Evolutionary conservation across 2,329 filamentous ascomycete genomes (phyloP), one percentile per base, ranked within the genome.

Genomic region (Dactylellina parvicollis): DNA sequence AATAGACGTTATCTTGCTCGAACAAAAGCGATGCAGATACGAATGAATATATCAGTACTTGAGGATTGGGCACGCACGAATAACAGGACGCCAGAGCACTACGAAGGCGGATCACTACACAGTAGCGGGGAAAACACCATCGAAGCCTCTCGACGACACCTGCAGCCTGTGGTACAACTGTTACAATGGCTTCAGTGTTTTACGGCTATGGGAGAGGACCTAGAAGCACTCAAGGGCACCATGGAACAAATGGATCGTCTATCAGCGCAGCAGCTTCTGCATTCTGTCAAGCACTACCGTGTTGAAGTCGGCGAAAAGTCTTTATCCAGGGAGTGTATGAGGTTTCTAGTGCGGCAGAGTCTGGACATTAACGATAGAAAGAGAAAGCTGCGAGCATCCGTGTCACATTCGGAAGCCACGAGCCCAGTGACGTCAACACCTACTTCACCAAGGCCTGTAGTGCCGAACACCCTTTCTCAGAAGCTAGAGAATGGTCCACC

Each of bases 21-120:
- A 59, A 99, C 95, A 16, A 99, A 99, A 81, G 95, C 95, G 2
- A 99, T 99, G 95, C 95, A 99, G 80, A 98, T 99, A 77, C 91
- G 95, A 76, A 98, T 99, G 93, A 99, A 99, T 80, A 88, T 99
- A 4, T 98, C 95, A 0, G 90, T 89, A 5, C 83, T 99, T 18
- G 95, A 99, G 80, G 95, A 99, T 79, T 99, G 95, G 95, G 94
- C 95, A 1, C 87, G 94, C 28, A 86, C 87, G 14, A 99, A 99
- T 81, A 98, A 96, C 80, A 88, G 95, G 26, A 90, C 96, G 77
- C 92, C 95, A 0, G 95, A 98, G 79, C 94, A 98, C 81, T 98
- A 92, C 80, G 94, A 99, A 80, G 90, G 92, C 77, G 94, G 94
- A 16, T 93, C 94, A 59, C 93, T 92, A 81, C 90, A 86, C 16